A percentile compares a stretch with the other conserved stretches of the same genome.
Conservation (phyloP, 2,329 filamentous ascomycete genomes). For the Cladophialophora carrionii region DNA sequence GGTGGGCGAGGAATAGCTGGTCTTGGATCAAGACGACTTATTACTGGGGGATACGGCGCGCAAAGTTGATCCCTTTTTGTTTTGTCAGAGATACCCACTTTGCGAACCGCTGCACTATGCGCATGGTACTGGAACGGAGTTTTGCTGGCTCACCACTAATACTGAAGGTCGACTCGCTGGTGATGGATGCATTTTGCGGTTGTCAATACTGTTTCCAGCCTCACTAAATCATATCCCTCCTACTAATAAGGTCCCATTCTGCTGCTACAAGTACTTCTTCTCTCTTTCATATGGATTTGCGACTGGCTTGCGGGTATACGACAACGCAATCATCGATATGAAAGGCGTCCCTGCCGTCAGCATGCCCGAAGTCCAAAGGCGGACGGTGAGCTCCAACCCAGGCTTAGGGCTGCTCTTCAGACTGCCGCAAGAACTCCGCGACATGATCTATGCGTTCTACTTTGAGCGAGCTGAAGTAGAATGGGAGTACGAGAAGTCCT, state of each 20-base stretch:
- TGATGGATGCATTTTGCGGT: not conserved
- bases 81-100: conserved; percentile 17
- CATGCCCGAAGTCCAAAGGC: not conserved
- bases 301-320: not conserved
- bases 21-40: not conserved
- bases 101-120: not conserved
- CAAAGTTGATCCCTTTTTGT: not conserved
- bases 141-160: not conserved
- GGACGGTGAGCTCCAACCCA: not conserved
- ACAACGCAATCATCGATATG: not conserved
- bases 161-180: not conserved
- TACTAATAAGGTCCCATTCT: not conserved
- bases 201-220: not conserved
- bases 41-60: not conserved
- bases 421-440: not conserved
- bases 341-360: not conserved
- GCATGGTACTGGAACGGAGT: conserved; percentile 6
- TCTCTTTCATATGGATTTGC: not conserved
- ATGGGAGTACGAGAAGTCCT: not conserved
- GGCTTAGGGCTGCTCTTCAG: not conserved
- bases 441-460: not conserved
- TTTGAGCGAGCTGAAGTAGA: conserved; percentile 2
- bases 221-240: not conserved
- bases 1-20: conserved; percentile 1
- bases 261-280: not conserved